phyloP scores from a whole-genome alignment of 345 rosid species.

The Gossypium sturtianum region DNA sequence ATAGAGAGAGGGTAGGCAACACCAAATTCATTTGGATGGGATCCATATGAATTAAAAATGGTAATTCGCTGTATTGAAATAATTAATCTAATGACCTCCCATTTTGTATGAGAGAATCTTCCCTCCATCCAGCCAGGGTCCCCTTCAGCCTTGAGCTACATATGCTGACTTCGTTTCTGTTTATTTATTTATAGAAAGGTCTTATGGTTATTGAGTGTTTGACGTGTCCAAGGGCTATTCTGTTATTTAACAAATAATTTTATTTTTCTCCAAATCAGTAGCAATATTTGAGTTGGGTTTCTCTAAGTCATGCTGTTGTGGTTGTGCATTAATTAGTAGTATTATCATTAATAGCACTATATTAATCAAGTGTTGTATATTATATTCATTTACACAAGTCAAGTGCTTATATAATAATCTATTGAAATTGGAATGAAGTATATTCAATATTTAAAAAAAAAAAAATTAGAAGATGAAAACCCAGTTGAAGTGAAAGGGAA shows the following conservation, averaged over 20 bases:
- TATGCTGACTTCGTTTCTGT: not conserved
- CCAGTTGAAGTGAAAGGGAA: slow-evolving; percentile 10
- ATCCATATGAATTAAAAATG: not conserved
- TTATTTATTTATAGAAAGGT: not conserved
- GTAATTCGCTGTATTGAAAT: not conserved
- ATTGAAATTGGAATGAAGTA: too few relatives aligned
- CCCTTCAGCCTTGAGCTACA: not conserved
- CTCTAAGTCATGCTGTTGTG: not conserved
- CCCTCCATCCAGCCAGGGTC: not conserved
- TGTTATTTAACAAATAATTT: not conserved
- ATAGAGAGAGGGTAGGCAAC: not conserved
- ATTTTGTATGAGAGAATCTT: slow-evolving; percentile 10
- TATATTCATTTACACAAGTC: not conserved
- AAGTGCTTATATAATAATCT: too few relatives aligned
- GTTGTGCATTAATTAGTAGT: not conserved
- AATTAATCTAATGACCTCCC: not conserved
- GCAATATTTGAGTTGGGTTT: not conserved
- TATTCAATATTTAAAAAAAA: too few relatives aligned
- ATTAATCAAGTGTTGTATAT: not conserved
- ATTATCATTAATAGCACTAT: not conserved
- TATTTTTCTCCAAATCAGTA: not conserved
- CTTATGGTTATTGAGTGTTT: not conserved
- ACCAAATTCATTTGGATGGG: not conserved
- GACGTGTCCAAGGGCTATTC: not conserved
- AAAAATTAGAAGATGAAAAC: not conserved